A percentile compares a stretch with the other conserved stretches of the same genome.
phyloP scores from a whole-genome alignment of 148 eudicot genomes.

The Amaranthus hypochondriacus region DNA sequence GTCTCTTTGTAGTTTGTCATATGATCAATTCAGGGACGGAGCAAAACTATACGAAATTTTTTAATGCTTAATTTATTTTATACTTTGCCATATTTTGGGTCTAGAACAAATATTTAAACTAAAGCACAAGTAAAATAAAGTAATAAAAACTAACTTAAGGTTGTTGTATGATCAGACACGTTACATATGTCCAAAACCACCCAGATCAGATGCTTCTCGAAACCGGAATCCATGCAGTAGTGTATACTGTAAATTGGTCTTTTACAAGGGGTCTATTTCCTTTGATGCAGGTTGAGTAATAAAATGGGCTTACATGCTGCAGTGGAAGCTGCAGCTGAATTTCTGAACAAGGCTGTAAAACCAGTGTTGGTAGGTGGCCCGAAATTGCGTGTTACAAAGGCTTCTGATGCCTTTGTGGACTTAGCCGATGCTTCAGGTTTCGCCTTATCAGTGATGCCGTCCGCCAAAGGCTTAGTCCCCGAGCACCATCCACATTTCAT shows the following conservation, averaged over 20 bases:
- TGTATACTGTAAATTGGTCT: background rate
- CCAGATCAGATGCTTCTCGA: too few relatives aligned
- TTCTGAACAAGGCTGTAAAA: slow-evolving; percentile 76
- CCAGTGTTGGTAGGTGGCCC: slow-evolving; percentile 83
- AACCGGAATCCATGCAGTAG: background rate
- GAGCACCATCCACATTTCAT: slow-evolving; percentile 71
- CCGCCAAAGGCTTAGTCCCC: slow-evolving; percentile 75
- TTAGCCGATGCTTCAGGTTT: slow-evolving; percentile 63
- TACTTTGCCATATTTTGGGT: too few relatives aligned
- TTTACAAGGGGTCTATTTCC: background rate
- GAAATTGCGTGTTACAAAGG: slow-evolving; percentile 55
- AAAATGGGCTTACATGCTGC: slow-evolving; percentile 66
- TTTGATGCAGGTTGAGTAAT: slow-evolving; percentile 50
- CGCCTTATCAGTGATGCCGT: slow-evolving; percentile 60
- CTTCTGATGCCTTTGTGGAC: slow-evolving; percentile 49
- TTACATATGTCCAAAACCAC: too few relatives aligned
- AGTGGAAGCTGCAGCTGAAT: slow-evolving; percentile 67
- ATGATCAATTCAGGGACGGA: too few relatives aligned
- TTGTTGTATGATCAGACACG: too few relatives aligned
- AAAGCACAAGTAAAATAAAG: too few relatives aligned
- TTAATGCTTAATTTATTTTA: too few relatives aligned
- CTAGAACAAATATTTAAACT: too few relatives aligned
- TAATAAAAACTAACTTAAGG: too few relatives aligned
- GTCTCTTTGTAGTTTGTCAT: too few relatives aligned
- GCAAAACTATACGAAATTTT: too few relatives aligned